Evolutionary conservation across 352 stramenopile species (phyloP), one percentile per base, ranked within the genome.

Genomic region (Phytophthora quininea): DNA sequence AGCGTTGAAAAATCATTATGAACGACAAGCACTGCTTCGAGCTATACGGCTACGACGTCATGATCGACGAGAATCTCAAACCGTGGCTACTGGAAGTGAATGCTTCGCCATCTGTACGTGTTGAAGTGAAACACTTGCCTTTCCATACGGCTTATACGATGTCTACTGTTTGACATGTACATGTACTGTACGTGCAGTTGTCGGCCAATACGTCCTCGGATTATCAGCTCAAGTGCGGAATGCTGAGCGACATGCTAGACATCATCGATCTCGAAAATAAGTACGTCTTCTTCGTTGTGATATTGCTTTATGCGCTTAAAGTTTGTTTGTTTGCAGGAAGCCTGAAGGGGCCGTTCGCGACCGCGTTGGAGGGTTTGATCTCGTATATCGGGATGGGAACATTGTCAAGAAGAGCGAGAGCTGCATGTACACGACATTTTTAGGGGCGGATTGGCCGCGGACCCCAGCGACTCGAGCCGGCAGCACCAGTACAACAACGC

Each of bases 1-100:
- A 86, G 85, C 38, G 91, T 98, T 32, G 92, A 98, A 93, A 97
- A 61, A 88, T 96, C 61, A 98, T 98, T 64, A 97, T 98, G 57
- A 95, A 97, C 58, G 95, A 98, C 79, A 97, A 97, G 61, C 93
- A 98, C 78, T 98, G 93, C 79, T 98, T 98, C 55, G 91, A 98
- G 67, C 79, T 98, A 14, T 98, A 98, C 71, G 95, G 95, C 38
- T 98, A 97, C 64, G 92, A 97, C 58, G 81, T 97, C 43, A 94
- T 98, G 82, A 96, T 97, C 49, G 92, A 97, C 61, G 83, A 96
- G 66, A 92, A 91, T 19, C 77, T 98, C 51, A 96, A 97, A 68
- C 89, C 91, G 5, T 98, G 91, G 92, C 74, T 98, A 32, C 71
- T 98, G 12, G 92, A 98, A 74, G 95, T 98, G 19, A 98, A 98